Evolutionary conservation across 306 rosid species (phyloP).

Genomic region (Abrus pulchellus): DNA sequence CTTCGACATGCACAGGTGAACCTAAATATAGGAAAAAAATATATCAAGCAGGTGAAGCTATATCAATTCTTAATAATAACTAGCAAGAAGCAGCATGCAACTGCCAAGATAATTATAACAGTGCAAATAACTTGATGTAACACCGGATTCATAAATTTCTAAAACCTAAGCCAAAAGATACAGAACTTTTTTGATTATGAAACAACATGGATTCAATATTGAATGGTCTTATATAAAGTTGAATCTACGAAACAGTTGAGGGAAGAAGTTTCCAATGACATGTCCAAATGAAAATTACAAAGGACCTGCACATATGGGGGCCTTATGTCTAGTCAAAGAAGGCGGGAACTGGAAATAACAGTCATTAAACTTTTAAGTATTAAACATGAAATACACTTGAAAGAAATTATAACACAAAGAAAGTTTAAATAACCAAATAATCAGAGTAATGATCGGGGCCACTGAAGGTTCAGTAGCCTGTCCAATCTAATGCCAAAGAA

Average conservation of each 20-base stretch:
- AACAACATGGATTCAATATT: constrained; percentile 24
- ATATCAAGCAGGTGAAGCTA: constrained; percentile 36
- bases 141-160: constrained; percentile 30
- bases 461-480: constrained; percentile 21
- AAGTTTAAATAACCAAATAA: constrained; percentile 27
- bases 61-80: constrained; percentile 42
- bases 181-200: background rate
- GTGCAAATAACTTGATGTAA: constrained; percentile 26
- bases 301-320: background rate
- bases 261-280: constrained; percentile 37
- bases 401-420: constrained; percentile 18
- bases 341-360: no score
- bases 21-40: constrained; percentile 60
- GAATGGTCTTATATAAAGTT: constrained; percentile 15
- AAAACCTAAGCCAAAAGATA: constrained; percentile 38
- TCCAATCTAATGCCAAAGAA: constrained; percentile 36
- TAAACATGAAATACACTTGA: constrained; percentile 21
- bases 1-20: constrained; percentile 89
- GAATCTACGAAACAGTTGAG: constrained; percentile 27
- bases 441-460: background rate
- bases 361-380: no score
- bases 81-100: constrained; percentile 24
- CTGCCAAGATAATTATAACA: constrained; percentile 30
- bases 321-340: no score
- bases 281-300: constrained; percentile 24